Conservation (phyloP, 352 stramenopile species). For the Pythium aristosporum region DNA sequence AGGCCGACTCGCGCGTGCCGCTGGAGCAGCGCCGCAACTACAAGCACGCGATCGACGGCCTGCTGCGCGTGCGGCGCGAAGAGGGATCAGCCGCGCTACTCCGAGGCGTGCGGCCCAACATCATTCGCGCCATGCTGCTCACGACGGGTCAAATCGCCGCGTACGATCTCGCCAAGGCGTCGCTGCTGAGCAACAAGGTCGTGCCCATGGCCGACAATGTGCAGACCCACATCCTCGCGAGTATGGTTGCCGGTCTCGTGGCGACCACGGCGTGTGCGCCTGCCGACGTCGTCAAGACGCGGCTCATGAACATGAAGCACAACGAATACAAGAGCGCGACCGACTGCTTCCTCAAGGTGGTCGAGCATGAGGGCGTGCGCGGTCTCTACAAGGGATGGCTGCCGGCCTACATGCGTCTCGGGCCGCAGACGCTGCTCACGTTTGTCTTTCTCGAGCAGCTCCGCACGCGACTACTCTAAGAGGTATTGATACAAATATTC, state of each 20-base stretch:
- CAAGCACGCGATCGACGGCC: slow-evolving; percentile 73
- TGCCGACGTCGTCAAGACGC: slow-evolving; percentile 81
- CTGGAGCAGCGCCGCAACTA: slow-evolving; percentile 73
- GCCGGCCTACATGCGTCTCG: slow-evolving; percentile 80
- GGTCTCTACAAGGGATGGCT: slow-evolving; percentile 86
- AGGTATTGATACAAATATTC: not conserved
- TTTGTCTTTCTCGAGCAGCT: slow-evolving; percentile 87
- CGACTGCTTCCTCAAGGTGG: slow-evolving; percentile 81
- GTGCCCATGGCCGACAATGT: slow-evolving; percentile 59
- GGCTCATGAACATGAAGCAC: slow-evolving; percentile 83
- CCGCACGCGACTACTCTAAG: slow-evolving; percentile 60
- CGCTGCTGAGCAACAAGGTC: slow-evolving; percentile 47
- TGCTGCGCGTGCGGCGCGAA: slow-evolving; percentile 62
- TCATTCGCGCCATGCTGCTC: slow-evolving; percentile 84
- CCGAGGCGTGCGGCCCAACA: slow-evolving; percentile 74
- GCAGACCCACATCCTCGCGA: slow-evolving; percentile 67
- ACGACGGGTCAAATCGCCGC: slow-evolving; percentile 81
- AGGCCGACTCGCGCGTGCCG: slow-evolving; percentile 68
- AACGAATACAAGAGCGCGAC: slow-evolving; percentile 77
- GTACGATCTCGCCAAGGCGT: slow-evolving; percentile 75
- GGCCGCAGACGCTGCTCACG: slow-evolving; percentile 80
- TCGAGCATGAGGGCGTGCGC: slow-evolving; percentile 69
- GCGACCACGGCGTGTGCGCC: slow-evolving; percentile 77
- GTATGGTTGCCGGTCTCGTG: slow-evolving; percentile 77
- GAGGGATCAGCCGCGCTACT: slow-evolving; percentile 64